Conservation (phyloP, 2,329 filamentous ascomycete genomes). For the Ambrosiella xylebori region DNA sequence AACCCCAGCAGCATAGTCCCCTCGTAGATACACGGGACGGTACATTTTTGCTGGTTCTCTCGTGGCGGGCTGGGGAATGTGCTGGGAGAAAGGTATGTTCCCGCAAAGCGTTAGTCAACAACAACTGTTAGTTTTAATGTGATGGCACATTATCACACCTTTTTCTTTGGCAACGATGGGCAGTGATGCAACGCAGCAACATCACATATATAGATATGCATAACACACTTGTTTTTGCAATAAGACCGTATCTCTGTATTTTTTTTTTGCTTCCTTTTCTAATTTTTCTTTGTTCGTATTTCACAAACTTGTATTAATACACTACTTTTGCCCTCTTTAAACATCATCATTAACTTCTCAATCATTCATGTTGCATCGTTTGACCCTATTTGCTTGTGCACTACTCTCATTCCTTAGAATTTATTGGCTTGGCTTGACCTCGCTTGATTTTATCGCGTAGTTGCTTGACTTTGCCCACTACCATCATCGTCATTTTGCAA, state of each 20-base stretch:
- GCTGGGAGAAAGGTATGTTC: not conserved
- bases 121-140: not conserved
- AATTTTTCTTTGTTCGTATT: not conserved
- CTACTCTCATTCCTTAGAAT: not conserved
- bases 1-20: not conserved
- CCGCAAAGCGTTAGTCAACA: not conserved
- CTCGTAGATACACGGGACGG: not conserved
- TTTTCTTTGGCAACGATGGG: not conserved
- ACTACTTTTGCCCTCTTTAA: not conserved
- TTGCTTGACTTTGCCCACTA: not conserved
- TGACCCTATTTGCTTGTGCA: not conserved
- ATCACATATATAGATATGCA: not conserved
- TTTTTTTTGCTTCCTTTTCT: not conserved
- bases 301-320: not conserved
- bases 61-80: not conserved
- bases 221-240: not conserved
- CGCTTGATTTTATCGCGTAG: constrained; percentile 6
- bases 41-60: not conserved
- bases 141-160: not conserved
- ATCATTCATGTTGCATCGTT: not conserved
- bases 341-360: not conserved
- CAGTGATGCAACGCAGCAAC: not conserved
- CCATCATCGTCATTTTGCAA: not conserved
- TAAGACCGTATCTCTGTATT: not conserved
- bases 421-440: not conserved